phyloP scores from a whole-genome alignment of 1,284 basidiomycete genomes.

The Wolfiporia cocos region DNA sequence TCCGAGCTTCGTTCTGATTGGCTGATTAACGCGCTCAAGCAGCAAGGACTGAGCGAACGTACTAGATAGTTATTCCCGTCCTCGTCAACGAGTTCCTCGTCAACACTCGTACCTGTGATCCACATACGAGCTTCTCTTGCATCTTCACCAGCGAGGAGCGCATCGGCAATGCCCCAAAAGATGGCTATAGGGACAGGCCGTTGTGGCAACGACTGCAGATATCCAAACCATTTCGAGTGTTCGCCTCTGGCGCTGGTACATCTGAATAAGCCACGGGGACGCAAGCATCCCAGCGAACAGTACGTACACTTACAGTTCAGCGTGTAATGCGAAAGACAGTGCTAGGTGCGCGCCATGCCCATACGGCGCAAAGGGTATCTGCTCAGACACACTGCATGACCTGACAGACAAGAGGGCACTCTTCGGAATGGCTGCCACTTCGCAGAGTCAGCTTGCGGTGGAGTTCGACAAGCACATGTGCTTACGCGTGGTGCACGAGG shows the following conservation, averaged over 20 bases:
- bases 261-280: slow-evolving; percentile 11
- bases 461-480: not conserved
- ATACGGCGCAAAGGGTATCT: slow-evolving; percentile 38
- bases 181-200: slow-evolving; percentile 50
- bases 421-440: slow-evolving; percentile 68
- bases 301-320: slow-evolving; percentile 49
- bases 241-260: slow-evolving; percentile 30
- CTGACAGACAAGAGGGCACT: slow-evolving; percentile 55
- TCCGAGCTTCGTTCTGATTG: not conserved
- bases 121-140: slow-evolving; percentile 27
- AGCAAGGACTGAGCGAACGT: slow-evolving; percentile 3
- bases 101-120: slow-evolving; percentile 22
- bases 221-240: slow-evolving; percentile 58
- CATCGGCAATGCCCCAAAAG: slow-evolving; percentile 46
- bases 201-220: slow-evolving; percentile 59
- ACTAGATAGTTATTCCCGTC: slow-evolving; percentile 14
- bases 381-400: slow-evolving; percentile 35
- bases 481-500: not conserved
- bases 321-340: slow-evolving; percentile 56
- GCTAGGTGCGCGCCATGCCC: slow-evolving; percentile 54
- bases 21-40: not conserved
- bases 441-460: not conserved
- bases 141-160: slow-evolving; percentile 15
- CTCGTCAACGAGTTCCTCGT: slow-evolving; percentile 16
- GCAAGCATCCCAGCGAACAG: slow-evolving; percentile 1